Base-by-base conservation (phyloP, 371 early-diverging fungal species). In the Apophysomyces sp. region DNA sequence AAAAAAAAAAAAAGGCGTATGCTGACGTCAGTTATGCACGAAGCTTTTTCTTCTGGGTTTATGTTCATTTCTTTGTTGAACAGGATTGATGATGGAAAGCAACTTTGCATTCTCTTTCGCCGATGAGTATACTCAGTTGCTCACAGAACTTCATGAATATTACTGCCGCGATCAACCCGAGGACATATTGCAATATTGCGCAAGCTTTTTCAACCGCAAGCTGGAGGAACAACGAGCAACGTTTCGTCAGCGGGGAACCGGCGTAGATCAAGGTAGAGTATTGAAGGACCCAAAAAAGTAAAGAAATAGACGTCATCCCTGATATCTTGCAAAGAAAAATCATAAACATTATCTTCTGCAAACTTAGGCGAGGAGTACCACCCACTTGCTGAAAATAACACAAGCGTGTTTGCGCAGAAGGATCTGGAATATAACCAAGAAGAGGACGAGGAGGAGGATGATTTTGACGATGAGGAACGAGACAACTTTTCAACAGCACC, bases 171-270 rank as follows among this genome's bases (percentile, higher is more conserved):
- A 75, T 29, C 65, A 74, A 12, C 81, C 97, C 5, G 66, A 82
- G 40, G 94, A 97, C 77, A 86, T 93, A 39, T 85, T 91, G 73
- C 94, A 94, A 83, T 95, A 93, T 72, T 95, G 96, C 74, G 91
- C 94, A 27, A 85, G 90, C 60, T 94, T 91, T 72, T 97, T 97
- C 74, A 84, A 89, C 70, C 81, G 82, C 44, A 89, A 89, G 69
- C 75, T 92, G 28, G 83, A 85, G n/a, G 87, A 89, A 65, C 91
- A 93, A 64, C 89, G 92, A 44, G 68, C 66, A 12, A 57, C 53
- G 32, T 54, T 70, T 28, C 66, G 76, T 49, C 62, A 69, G 26
- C 68, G 66, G 57, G 21, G 52, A 49, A 11, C 57, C 26, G 36
- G 51, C 32, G 39, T 65, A 28, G 59, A 57, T 27, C 59, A 65